Base-by-base conservation (phyloP, 2,329 filamentous ascomycete species). In the Raffaelea arxii region DNA sequence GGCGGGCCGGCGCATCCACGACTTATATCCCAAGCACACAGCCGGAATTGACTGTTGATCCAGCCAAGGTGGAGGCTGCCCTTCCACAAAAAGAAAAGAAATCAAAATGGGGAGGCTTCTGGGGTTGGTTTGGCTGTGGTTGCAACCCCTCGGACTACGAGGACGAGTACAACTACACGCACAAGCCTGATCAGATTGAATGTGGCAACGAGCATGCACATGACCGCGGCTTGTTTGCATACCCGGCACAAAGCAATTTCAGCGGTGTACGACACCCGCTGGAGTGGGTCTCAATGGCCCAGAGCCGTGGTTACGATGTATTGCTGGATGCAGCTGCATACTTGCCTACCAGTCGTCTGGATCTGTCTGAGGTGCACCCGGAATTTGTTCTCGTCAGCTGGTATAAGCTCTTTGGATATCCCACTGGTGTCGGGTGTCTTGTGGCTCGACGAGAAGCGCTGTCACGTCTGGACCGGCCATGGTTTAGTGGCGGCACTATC, bases 161-260 rank as follows among this genome's bases (percentile, higher is more conserved):
- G 4, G 23, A 16, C 9, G 19, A 27, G n/a, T 2, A 36, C 6
- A n/a, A 36, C 6, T 36, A 19, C 44, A 18, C 16, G 21, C 39
- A 30, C 24, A 25, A 43, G 12, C 10, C 12, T 16, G 10, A 19
- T 32, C n/a, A n/a, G n/a, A n/a, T n/a, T n/a, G n/a, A n/a, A n/a
- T n/a, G n/a, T n/a, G n/a, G n/a, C n/a, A n/a, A n/a, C n/a, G 37
- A 56, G 43, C 51, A 53, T 36, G 9, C 5, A 21, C 30, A 51
- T 25, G 22, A 44, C 30, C 51, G 50, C 18, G 63, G 64, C 7
- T 56, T 71, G 18, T 68, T 71, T 49, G 67, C 66, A 4, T 71
- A 67, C 53, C 68, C 68, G 4, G 68, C 67, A 0, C 68, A 71
- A 53, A 68, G 64, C 50, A 71, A 71, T 51, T 69, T 70, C 46